Base-by-base conservation (phyloP, 2,329 filamentous ascomycete species). In the Dryadomyces quercivorus region DNA sequence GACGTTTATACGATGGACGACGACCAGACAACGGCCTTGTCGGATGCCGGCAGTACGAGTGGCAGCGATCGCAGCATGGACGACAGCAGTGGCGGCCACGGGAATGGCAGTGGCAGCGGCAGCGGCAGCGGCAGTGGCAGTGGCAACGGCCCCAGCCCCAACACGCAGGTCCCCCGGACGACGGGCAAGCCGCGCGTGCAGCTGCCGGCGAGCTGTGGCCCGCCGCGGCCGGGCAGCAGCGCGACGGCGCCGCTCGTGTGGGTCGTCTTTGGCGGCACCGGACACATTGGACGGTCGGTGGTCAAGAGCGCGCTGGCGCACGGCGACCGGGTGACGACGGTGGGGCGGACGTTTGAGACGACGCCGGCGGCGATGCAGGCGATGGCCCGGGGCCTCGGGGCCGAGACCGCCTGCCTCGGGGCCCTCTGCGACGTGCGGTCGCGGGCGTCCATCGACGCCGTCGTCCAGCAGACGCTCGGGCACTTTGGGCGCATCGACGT, bases 191-290 rank as follows among this genome's bases (percentile, higher is more conserved):
- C 63, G 46, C 76, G 70, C 61, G 70, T 82, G 36, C 74, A 84
- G 61, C 79, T 97, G 3, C 92, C 92, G 1, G 74, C 84, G 38
- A 94, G 88, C 61, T 95, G 90, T 66, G 88, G 95, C 62, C 92
- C 92, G 26, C 90, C 91, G 0, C 79, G 81, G 18, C 77, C 83
- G 12, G 77, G 78, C 49, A 84, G 78, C 49, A 84, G 85, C 55
- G 82, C 85, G 12, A 75, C 81, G 2, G 85, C 84, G 66, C 86
- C 85, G 66, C 80, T 90, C 59, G 85, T 92, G 71, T 97, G 92
- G 92, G 82, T 97, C 65, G 88, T 97, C 54, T 98, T 96, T 69
- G 93, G 93, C 50, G 91, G 89, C 50, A 96, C 91, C n/a, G 93
- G 93, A 55, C 93, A 98, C 64, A 95, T 97, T 77, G 93, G 93